Base-by-base conservation (phyloP, 768 basidiomycete genomes). In the Clitopilus passeckerianus region DNA sequence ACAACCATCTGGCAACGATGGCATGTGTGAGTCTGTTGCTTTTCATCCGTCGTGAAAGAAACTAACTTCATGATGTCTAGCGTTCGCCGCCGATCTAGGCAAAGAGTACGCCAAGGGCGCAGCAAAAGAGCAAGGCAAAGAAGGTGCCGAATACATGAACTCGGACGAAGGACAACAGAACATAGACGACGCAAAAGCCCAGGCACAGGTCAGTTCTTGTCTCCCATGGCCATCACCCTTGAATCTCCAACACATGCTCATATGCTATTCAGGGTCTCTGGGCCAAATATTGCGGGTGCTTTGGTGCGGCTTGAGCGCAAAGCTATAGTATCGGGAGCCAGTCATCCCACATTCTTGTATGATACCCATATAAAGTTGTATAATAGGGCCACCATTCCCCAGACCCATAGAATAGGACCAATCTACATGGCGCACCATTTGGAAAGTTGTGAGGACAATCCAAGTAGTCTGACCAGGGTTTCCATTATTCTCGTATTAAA, bases 231-330 rank as follows among this genome's bases (percentile, higher is more conserved):
- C 1, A 53, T 20, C 3, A 6, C 20, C 34, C 34, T 50, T 20
- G 20, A 5, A 52, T 16, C 8, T 59, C 10, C 18, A 9, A 27
- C 10, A 15, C n/a, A 37, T n/a, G 34, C 4, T 34, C 34, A 15
- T 10, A 33, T 34, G n/a, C 9, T 24, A n/a, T 34, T 10, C 41
- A 71, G 68, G 67, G 68, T 10, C 23, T 70, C 54, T 70, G 68
- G 68, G 61, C 67, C 30, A 70, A 69, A 57, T 69, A 68, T 33
- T 71, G 69, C 35, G 65, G 68, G 20, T 69, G 68, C 60, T 63
- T 69, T 54, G 46, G 46, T n/a, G 12, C 46, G 18, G 46, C 20
- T 22, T 50, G 44, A n/a, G n/a, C n/a, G n/a, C n/a, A 20, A 46
- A 20, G 44, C 6, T 14, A 46, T 9, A 14, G 18, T 46, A 14